Evolutionary conservation across 1,139 yeast species (phyloP), one percentile per base, ranked within the genome.

Genomic region (Nadsonia starkeyi-henricii): DNA sequence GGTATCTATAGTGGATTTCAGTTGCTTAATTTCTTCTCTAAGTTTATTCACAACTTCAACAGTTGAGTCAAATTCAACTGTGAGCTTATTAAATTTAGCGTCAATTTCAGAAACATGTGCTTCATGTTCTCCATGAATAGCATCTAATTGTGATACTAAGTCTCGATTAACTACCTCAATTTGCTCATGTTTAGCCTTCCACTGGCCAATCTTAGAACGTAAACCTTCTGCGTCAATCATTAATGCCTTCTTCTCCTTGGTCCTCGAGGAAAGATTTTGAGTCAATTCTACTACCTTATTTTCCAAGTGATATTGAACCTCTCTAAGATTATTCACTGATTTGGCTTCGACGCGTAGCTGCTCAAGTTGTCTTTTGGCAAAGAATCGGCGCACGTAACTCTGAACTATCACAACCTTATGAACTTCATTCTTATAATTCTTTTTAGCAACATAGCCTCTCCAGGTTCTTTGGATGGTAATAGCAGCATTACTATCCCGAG

Each of bases 201-300:
- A 33, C 12, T 33, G 39, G 4, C 12, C 39, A 33, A 33, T 15
- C 17, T 33, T 33, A 33, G 15, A 13, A 4, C 17, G 15, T 15
- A 33, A 15, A 33, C 17, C 15, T 33, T 77, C 73, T 50, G 88
- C 76, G 58, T 84, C 85, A 15, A 68, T 67, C 55, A 77, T 73
- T 60, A 89, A 72, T 52, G 74, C 74, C 68, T 81, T 83, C 66
- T 88, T 89, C 58, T 86, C 96, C 58, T 78, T 83, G 42, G 81
- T 79, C 66, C 84, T 83, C 26, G 80, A 67, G 1, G 95, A 79
- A 56, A 89, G 72, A 8, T 82, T 77, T 63, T 89, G 95, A 1
- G 96, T 88, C 55, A 93, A 77, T 65, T 89, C 95, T 55, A 91
- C 88, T 21, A 93, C 97, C 72, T 91, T 91, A 66, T 89, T 91